These are phyloP conservation scores for Termitomyces sp. DNA, from an alignment of 768 basidiomycete genomes.

Conservation along the genomic window DNA sequence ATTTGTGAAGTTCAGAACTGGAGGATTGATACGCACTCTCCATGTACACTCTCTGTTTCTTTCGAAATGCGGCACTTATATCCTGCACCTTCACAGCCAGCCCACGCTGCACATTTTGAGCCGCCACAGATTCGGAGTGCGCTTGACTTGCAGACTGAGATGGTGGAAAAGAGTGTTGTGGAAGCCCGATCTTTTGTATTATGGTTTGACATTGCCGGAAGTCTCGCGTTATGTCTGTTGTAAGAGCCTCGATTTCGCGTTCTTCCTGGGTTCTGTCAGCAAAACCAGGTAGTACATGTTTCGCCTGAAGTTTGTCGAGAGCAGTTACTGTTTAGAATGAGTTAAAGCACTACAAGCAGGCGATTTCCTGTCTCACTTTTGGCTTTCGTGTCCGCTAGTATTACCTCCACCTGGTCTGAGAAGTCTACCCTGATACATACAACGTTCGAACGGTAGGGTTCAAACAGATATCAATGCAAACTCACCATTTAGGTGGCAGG, in stretches of 20 bases:
- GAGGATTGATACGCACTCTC: slow-evolving; percentile 66
- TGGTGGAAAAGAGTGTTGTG: slow-evolving; percentile 65
- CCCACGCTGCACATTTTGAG: slow-evolving; percentile 93
- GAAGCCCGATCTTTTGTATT: slow-evolving; percentile 71
- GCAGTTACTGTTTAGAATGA: slow-evolving; percentile 55
- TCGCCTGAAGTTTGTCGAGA: slow-evolving; percentile 94
- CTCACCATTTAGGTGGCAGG: slow-evolving; percentile 86
- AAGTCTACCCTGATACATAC: slow-evolving; percentile 74
- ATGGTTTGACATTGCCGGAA: slow-evolving; percentile 60
- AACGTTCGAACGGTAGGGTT: slow-evolving; percentile 16
- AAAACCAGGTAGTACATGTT: slow-evolving; percentile 94
- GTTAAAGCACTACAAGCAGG: slow-evolving; percentile 14
- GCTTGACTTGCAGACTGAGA: slow-evolving; percentile 34
- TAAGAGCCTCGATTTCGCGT: slow-evolving; percentile 84
- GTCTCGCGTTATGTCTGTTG: slow-evolving; percentile 86
- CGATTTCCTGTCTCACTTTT: slow-evolving; percentile 61
- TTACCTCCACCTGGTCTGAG: slow-evolving; percentile 83
- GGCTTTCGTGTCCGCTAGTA: slow-evolving; percentile 60
- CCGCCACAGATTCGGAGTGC: slow-evolving; percentile 56
- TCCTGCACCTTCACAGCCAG: slow-evolving; percentile 97
- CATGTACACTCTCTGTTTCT: slow-evolving; percentile 98
- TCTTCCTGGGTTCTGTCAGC: slow-evolving; percentile 93
- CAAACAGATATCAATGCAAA: slow-evolving; percentile 16
- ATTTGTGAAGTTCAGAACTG: neutral
- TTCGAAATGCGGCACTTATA: slow-evolving; percentile 86